Base-by-base conservation (phyloP, 2,329 filamentous ascomycete species). In the Phyllosticta citribraziliensis region DNA sequence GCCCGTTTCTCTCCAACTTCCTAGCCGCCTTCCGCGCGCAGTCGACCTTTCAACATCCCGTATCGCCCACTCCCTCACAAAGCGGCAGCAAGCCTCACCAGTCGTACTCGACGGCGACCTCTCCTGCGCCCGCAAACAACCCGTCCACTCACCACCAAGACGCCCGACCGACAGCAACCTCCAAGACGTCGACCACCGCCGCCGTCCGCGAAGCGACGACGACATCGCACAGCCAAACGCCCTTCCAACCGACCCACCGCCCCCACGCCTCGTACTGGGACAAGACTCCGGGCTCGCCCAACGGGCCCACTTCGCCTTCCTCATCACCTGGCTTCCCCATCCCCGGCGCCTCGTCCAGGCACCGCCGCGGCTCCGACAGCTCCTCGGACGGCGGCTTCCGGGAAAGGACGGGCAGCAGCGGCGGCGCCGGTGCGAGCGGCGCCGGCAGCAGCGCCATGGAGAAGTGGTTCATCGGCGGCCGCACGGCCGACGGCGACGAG, bases 391-490 rank as follows among this genome's bases (percentile, higher is more conserved):
- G 88, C 2, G 88, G 88, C 1, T 91, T 91, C 72, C 79, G 87
- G 58, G 88, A 91, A 64, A 86, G 55, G 24, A 58, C 56, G 8
- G 19, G 27, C 14, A 53, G 55, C 56, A 53, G 52, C 22, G 30
- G 51, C 3, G 55, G 58, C 64, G 85, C 81, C 60, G 88, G 91
- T 68, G 52, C 20, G 6, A 88, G 88, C 1, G 91, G 91, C 70
- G 78, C 87, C 57, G 88, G 91, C 64, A 87, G 85, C 40, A 73
- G 85, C 56, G 87, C 86, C 2, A 82, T 83, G 1, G 88, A 92
- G 65, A 91, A 89, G 75, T 90, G 88, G 87, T 92, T 91, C 69
- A 88, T 92, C 60, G 88, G 88, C 22, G 88, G 88, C 6, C 78
- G 87, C 69, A 91, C 88, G 27, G 87, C 88, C 1, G 81, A 76